Evolutionary conservation across 2,329 filamentous ascomycete species (phyloP), one percentile per base, ranked within the genome.

Genomic region (Hymenoscyphus occultus): DNA sequence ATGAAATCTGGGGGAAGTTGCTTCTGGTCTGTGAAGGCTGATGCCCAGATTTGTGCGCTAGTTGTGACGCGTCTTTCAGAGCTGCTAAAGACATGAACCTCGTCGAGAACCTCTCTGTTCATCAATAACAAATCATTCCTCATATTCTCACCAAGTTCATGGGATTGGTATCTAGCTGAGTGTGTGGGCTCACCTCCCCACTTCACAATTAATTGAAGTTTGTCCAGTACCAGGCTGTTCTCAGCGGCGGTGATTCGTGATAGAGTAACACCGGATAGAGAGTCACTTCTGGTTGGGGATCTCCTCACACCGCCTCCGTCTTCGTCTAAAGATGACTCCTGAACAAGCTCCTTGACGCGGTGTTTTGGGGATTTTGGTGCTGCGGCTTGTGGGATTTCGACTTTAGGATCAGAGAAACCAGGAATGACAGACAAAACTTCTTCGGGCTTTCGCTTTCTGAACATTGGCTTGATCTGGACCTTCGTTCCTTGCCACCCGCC

Each of bases 381-480:
- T 72, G 9, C 31, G 9, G 40, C 56, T 22, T 62, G 31, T 51
- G 57, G 58, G 10, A 60, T 14, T 22, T 13, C 48, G 12, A 54
- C 48, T 28, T 62, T 60, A 6, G 63, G 58, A 69, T 78, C 65
- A 7, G 19, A 16, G 59, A 58, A 22, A 39, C 57, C 48, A 45
- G 62, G 40, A 67, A 63, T 14, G n/a, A 61, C 57, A 13, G 64
- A 59, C 65, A 69, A 65, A 65, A 80, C 76, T 69, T 88, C 86
- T 60, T 90, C 86, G 2, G 87, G 85, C 73, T 88, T 92, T 73
- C 92, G 89, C 80, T 94, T 97, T 61, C 93, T 88, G 78, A 99
- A 99, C 93, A 99, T 97, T 10, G 95, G 95, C 78, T 99, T 99
- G 76, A 99, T 98, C 78, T 99, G 95, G 1, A 99, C 93, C 77